Base-by-base conservation (phyloP, 1,139 yeast genomes). In the Scheffersomyces parashehatae region DNA sequence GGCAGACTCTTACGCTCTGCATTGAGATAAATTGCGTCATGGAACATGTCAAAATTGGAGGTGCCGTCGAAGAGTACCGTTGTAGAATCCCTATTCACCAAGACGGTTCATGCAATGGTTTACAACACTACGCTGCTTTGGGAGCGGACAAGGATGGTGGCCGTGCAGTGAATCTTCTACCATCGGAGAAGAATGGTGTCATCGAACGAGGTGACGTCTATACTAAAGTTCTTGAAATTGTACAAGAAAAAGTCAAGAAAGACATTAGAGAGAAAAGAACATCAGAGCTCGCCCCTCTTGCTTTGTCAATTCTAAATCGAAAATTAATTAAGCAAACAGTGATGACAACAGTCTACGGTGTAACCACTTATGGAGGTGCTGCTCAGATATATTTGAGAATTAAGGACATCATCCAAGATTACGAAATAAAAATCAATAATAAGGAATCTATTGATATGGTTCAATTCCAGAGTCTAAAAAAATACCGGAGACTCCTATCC, bases 301-400 rank as follows among this genome's bases (percentile, higher is more conserved):
- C 67, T 8, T 1, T 38, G 41, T 50, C 47, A 1, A 35, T 72
- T 4, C 47, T 72, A 11, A 51, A 57, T 13, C 50, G 79, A 8
- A 70, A 70, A 37, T 52, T 73, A 24, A 60, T 74, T 30, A 74
- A 74, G 49, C 70, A 73, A 41, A 74, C 79, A 1, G 71, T 73
- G 1, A 74, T 74, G 79, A 74, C 79, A 2, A 69, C 73, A 3
- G 79, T 74, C 0, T 74, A 74, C 49, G 79, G 79, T 0, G 79
- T 74, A 2, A 74, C 78, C 0, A 40, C 44, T 3, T 63, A 44
- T 50, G 79, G 79, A 0, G 77, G 73, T 1, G 50, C 58, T 3
- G 47, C 47, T 5, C 79, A 74, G 48, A 64, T 74, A 11, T 44
- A 52, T 11, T 56, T 53, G 28, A 53, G 63, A 38, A 57, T 70